Conservation (phyloP, 306 rosid genomes). For the Medicago arabica region DNA sequence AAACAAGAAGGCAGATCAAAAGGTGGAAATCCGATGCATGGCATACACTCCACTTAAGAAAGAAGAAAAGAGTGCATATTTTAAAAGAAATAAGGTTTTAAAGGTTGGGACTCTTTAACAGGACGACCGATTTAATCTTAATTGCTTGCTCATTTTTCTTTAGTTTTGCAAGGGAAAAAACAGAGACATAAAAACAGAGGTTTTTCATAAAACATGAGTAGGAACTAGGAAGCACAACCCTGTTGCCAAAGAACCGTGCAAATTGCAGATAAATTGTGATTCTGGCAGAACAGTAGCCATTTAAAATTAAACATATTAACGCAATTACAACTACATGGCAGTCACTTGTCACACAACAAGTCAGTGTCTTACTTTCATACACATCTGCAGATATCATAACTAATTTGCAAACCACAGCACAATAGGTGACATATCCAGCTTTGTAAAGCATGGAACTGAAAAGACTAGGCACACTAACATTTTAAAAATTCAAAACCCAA, state of each 20-base stretch:
- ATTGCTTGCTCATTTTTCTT: not conserved
- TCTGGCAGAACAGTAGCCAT: not conserved
- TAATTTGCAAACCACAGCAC: too few relatives aligned
- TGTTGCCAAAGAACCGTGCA: not conserved
- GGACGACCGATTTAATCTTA: not conserved
- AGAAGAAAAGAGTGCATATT: not conserved
- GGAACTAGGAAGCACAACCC: slow-evolving; percentile 8
- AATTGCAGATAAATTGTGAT: not conserved
- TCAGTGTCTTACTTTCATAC: too few relatives aligned
- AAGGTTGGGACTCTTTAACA: not conserved
- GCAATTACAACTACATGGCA: not conserved
- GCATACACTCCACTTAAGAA: not conserved
- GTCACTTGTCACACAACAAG: too few relatives aligned
- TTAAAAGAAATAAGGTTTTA: slow-evolving; percentile 2
- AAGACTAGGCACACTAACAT: not conserved
- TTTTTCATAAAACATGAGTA: not conserved
- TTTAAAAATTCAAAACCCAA: not conserved
- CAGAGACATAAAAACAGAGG: not conserved
- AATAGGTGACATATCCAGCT: too few relatives aligned
- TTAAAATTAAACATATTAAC: not conserved
- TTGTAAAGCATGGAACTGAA: too few relatives aligned
- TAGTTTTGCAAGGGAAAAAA: not conserved
- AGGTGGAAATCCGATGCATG: not conserved
- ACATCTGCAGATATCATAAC: too few relatives aligned
- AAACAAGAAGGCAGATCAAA: not conserved